Base-by-base conservation (phyloP, 2,329 filamentous ascomycete genomes). In the Kalmusia sp. region DNA sequence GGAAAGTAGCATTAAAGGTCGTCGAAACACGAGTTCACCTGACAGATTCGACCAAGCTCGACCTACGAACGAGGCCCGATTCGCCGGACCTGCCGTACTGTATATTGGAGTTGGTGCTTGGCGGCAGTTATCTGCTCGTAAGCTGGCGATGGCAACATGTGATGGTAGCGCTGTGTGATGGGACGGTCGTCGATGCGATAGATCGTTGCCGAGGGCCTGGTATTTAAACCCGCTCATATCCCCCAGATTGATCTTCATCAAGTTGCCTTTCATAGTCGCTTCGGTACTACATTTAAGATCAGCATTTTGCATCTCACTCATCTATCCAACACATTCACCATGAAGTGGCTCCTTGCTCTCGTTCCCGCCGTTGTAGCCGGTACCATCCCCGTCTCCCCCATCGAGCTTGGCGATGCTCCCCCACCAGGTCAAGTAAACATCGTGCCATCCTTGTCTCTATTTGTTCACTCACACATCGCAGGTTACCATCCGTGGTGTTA, bases 401-500 rank as follows among this genome's bases (percentile, higher is more conserved):
- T 59, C 15, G 47, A 61, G 38, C 47, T 66, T 21, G 68, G 63
- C 44, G 65, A 69, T 34, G 70, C 65, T 41, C 68, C 69, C 8
- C 66, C 65, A 22, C 51, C 67, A 40, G 67, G 69, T 37, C 58
- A 64, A 63, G 66, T 75, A 64, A 24, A 14, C 24, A 33, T 41
- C 12, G 14, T 19, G 14, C 35, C 58, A 19, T 27, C 12, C 25
- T 12, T 41, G 14, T 15, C 14, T 46, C 48, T 46, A 46, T n/a
- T 41, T 37, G 25, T 6, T 33, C 24, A 56, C 39, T 69, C 19
- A 74, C 25, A 34, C 40, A n/a, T 39, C n/a, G 7, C 55, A 71
- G 55, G 77, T 81, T 37, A 74, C 69, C 44, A 79, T 80, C 58
- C 68, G 73, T 31, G 70, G 71, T 38, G 71, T 82, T 48, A 75